Evolutionary conservation across 1,139 yeast species (phyloP), one percentile per base, ranked within the genome.

Genomic region (Entelexis paramagnoliae): DNA sequence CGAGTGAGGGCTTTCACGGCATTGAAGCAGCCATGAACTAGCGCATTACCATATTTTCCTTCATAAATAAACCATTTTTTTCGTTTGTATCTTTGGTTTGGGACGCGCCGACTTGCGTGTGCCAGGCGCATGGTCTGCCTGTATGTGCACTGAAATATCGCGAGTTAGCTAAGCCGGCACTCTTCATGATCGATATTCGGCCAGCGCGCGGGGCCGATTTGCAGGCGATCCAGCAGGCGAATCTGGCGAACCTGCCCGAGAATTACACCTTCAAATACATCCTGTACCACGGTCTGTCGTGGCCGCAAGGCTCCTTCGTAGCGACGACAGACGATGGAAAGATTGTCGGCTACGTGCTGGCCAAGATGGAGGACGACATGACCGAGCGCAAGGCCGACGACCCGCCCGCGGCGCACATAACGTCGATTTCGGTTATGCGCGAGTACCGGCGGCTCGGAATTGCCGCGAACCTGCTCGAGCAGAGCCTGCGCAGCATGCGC

Each of bases 301-400:
- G 98, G 98, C 98, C 99, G 2, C 96, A 91, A 66, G 94, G 95
- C 8, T 86, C 96, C 48, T 91, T 82, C 71, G 98, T 91, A 34
- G 98, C 98, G 24, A 41, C 28, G 28, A 74, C 70, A 24, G 48
- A 38, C 20, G 68, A 63, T 33, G 68, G 43, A 35, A 83, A 86
- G 60, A 76, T 91, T 46, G 94, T 91, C 35, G 98, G 98, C 4
- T 93, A 91, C 65, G 97, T 87, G 4, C 74, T 91, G 59, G 95
- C 95, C 1, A 91, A 91, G 66, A 86, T 91, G 95, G 96, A 91
- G 62, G 98, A 93, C 65, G 70, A 66, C 52, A 60, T 58, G 50
- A 54, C 58, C 1, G 64, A 60, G 13, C 61, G 59, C n/a, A 79
- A 82, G 2, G 53, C 57, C 17, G 95, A 87, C 62, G 77, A 76